Evolutionary conservation across 2,329 filamentous ascomycete species (phyloP).

Genomic region (Chaetomiaceae sp.): DNA sequence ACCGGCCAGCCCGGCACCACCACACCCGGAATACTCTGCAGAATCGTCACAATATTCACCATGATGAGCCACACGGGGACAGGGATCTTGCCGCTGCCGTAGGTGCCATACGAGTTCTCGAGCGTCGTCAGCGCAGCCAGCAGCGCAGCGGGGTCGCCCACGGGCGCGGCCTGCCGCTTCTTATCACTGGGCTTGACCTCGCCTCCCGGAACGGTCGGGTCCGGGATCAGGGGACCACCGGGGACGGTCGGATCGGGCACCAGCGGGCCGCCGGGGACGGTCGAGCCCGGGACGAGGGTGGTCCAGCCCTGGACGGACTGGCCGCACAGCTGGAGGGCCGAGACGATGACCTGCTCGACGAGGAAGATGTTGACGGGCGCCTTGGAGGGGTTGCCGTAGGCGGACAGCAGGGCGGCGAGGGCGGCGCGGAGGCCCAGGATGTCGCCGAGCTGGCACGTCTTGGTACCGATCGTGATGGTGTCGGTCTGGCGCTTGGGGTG

Average conservation of each 20-base stretch:
- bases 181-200: constrained; percentile 21
- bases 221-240: constrained; percentile 26
- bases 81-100: constrained; percentile 22
- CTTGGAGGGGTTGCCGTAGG: constrained; percentile 23
- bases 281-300: constrained; percentile 23
- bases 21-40: constrained; percentile 25
- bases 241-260: constrained; percentile 28
- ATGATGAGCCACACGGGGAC: constrained; percentile 26
- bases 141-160: constrained; percentile 19
- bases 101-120: constrained; percentile 24
- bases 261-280: constrained; percentile 30
- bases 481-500: constrained; percentile 18
- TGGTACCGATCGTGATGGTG: constrained; percentile 20
- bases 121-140: constrained; percentile 21
- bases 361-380: constrained; percentile 27
- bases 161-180: background rate
- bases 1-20: constrained; percentile 26
- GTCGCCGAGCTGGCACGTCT: constrained; percentile 22
- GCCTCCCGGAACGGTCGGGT: constrained; percentile 21
- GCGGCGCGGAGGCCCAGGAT: constrained; percentile 24
- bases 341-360: constrained; percentile 27
- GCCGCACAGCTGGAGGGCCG: constrained; percentile 25
- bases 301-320: constrained; percentile 27
- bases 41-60: constrained; percentile 25
- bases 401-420: constrained; percentile 21